Evolutionary conservation across 2,329 filamentous ascomycete species (phyloP), one percentile per base, ranked within the genome.

Genomic region (Botrytis deweyae): DNA sequence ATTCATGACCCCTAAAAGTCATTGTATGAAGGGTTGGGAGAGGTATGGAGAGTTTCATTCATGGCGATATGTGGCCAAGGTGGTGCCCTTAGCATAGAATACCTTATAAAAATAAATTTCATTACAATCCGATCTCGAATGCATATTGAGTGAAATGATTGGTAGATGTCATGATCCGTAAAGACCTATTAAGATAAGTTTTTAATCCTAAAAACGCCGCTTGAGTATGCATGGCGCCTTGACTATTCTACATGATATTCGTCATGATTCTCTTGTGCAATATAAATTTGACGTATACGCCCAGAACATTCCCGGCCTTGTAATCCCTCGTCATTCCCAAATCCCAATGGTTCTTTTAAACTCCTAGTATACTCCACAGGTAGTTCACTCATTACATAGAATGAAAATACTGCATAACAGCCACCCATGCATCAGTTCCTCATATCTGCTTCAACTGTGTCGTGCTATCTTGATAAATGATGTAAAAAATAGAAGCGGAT

Each of bases 31-130:
- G 46, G n/a, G n/a, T 49, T 58, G 38, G 38, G 40, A 59, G 40
- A 66, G 25, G 38, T n/a, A 33, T 67, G 61, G 58, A 69, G 73
- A 65, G 62, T 65, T 65, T 65, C 62, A 49, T 55, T 63, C 65
- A 33, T 38, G 38, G 61, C 42, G 46, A 46, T 29, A 71, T 64
- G 29, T 74, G 68, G 61, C 58, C 42, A 42, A 42, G n/a, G 42
- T 65, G 69, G 73, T 73, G 49, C 46, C 73, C 62, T 66, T 38
- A 73, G 59, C 58, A 76, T 76, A 76, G 75, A 76, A 68, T 74
- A 66, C 72, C 38, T 65, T 59, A 73, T 67, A 69, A 65, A 72
- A 70, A 59, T 49, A 62, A 20, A 46, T 70, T 29, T 70, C 29
- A 38, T 46, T 62, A 70, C 12, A 46, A 3, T 22, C n/a, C 16